Conservation (phyloP, 202 grass and related monocot species). For the Zizania palustris region DNA sequence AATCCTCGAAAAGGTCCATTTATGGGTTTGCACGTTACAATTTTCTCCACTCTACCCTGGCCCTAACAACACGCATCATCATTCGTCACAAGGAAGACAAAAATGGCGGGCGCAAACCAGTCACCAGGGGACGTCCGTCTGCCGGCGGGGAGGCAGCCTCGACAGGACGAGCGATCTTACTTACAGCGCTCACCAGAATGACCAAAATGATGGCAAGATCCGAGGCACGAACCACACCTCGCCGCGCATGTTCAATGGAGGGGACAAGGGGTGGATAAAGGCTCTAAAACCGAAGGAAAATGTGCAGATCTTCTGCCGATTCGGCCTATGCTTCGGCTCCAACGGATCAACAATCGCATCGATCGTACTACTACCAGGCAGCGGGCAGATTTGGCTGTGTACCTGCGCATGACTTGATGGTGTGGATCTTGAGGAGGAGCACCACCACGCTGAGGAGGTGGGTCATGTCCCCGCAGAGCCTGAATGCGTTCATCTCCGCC, state of each 20-base stretch:
- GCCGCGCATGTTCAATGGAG: neutral
- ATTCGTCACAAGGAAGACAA: neutral
- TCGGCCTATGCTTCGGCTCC: too few species aligned
- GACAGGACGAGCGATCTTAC: neutral
- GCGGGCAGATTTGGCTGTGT: neutral
- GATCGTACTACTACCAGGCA: too few species aligned
- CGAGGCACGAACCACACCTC: neutral
- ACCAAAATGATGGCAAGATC: neutral
- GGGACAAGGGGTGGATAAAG: too few species aligned
- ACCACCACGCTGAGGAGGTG: slow-evolving; percentile 80
- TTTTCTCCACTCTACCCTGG: neutral
- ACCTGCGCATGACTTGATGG: slow-evolving; percentile 83
- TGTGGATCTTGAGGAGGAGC: slow-evolving; percentile 77
- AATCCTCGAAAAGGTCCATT: neutral
- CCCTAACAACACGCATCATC: neutral
- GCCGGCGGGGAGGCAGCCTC: too few species aligned
- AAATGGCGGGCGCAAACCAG: too few species aligned
- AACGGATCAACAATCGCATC: too few species aligned
- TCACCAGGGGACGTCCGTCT: too few species aligned
- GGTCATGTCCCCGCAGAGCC: slow-evolving; percentile 71
- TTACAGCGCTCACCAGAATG: neutral
- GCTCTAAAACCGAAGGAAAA: neutral
- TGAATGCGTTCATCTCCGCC: slow-evolving; percentile 63
- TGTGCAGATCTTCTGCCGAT: neutral
- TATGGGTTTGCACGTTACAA: neutral